Evolutionary conservation across 2,329 filamentous ascomycete genomes (phyloP), one percentile per base, ranked within the genome.

Genomic region (Calonectria honghensis): DNA sequence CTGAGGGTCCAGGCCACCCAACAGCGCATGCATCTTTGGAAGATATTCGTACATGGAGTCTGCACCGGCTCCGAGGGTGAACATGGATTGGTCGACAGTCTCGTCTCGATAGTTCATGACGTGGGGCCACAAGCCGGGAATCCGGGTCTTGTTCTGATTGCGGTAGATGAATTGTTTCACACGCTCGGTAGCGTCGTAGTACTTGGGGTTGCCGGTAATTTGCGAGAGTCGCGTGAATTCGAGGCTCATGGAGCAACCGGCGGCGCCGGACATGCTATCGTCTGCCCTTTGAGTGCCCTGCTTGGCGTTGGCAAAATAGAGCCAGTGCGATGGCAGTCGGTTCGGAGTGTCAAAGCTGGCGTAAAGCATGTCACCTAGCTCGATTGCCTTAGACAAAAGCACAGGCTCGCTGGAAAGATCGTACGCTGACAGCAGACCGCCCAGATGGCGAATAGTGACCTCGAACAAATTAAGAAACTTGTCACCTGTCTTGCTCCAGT

Each of bases 181-280:
- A n/a, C 93, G 90, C 75, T 94, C 93, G 68, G 95, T 90, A 6
- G 93, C 94, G 84, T 95, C 93, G 83, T 94, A 96, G 85, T 94
- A 96, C 82, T 93, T 95, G 70, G 90, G 85, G 74, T 95, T 88
- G 66, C 91, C 91, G 0, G 94, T 95, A 73, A 96, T 86, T 84
- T 96, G 94, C 27, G 92, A 92, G 59, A 96, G 87, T 7, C 94
- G 88, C 3, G 93, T 95, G 81, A 96, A 95, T 81, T 96, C 94
- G 73, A 96, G 84, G 11, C 91, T 92, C 71, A 96, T 87, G 13
- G 93, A 94, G 39, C 94, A 94, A 20, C 85, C 84, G n/a, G 86
- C 87, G 35, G 88, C 88, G 10, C 85, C 84, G 3, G 86, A 84
- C 78, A 88, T 86, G 68, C 79, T 81, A 18, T 76, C 73, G 52